These are phyloP conservation scores for Bolboschoenoplectus hybrid DNA, from an alignment of 202 grass and related monocot genomes.

Conservation along the genomic window DNA sequence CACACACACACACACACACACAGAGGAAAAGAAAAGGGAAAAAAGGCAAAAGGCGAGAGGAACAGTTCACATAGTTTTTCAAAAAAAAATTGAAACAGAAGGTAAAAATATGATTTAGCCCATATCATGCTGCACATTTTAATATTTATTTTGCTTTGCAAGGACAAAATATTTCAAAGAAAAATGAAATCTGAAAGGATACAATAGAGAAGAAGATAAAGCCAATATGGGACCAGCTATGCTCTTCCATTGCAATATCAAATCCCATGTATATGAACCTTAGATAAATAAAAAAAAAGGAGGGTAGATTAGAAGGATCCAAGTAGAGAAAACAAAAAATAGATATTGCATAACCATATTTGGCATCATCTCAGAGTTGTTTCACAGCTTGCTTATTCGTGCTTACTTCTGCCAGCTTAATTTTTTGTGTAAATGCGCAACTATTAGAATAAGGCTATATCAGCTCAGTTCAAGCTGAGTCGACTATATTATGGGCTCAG, in stretches of 20 bases:
- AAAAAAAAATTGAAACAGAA: not conserved
- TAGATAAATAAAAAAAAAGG: not conserved
- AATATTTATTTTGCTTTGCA: not conserved
- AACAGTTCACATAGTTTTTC: not conserved
- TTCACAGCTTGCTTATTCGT: not conserved
- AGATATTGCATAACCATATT: conserved; percentile 6
- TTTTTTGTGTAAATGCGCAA: not conserved
- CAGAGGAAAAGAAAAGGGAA: not conserved
- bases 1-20: too few species aligned
- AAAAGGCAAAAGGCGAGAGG: not conserved
- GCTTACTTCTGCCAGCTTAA: not conserved
- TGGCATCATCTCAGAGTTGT: not conserved
- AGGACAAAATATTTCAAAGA: not conserved
- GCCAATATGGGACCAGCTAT: conserved; percentile 97
- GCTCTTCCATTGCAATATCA: conserved; percentile 99
- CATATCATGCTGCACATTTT: not conserved
- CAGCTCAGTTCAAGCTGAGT: not conserved
- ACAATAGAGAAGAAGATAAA: conserved; percentile 99
- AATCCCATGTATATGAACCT: conserved; percentile 99
- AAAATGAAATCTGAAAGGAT: conserved; percentile 59
- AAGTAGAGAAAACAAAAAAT: not conserved
- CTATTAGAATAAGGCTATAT: not conserved
- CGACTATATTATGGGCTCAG: not conserved
- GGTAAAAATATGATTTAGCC: not conserved
- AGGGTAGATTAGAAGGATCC: conserved; percentile 10